These are phyloP conservation scores for Cystobasidium onofrii DNA, from an alignment of 768 basidiomycete species.

Conservation along the genomic window DNA sequence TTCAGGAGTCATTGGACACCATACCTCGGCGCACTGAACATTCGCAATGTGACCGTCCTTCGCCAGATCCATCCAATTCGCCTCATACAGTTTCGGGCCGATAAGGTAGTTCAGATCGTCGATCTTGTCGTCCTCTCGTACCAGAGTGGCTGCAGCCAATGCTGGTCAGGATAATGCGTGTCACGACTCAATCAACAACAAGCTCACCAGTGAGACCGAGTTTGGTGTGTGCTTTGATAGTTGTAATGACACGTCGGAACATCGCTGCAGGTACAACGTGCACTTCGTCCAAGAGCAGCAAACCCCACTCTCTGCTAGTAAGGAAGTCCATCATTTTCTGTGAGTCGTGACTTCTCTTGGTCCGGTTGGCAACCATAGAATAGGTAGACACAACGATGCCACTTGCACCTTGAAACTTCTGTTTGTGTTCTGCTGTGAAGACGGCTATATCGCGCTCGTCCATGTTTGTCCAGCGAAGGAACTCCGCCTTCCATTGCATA, in stretches of 20 bases:
- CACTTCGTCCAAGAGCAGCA: slow-evolving; percentile 93
- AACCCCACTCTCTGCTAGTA: slow-evolving; percentile 97
- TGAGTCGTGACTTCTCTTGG: slow-evolving; percentile 95
- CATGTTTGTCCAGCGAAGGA: slow-evolving; percentile 97
- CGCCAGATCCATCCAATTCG: slow-evolving; percentile 99
- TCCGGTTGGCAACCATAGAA: slow-evolving; percentile 98
- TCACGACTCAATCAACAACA: too few relatives aligned
- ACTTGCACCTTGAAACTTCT: slow-evolving; percentile 95
- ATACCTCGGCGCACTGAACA: slow-evolving; percentile 99
- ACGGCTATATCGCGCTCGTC: slow-evolving; percentile 93
- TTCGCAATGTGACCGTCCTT: slow-evolving; percentile 99
- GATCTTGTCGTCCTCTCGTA: slow-evolving; percentile 98
- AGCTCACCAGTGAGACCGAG: slow-evolving; percentile 81
- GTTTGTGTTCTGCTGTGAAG: slow-evolving; percentile 93
- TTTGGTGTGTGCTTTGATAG: slow-evolving; percentile 98
- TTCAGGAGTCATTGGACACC: slow-evolving; percentile 99
- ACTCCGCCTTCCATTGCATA: slow-evolving; percentile 98
- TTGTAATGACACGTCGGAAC: slow-evolving; percentile 95
- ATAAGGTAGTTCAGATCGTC: slow-evolving; percentile 98
- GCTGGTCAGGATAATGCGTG: not conserved
- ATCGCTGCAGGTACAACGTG: slow-evolving; percentile 98
- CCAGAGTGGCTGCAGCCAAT: slow-evolving; percentile 69
- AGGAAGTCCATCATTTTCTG: slow-evolving; percentile 99
- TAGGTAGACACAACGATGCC: slow-evolving; percentile 98
- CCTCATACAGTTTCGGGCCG: slow-evolving; percentile 97